Conservation (phyloP, 768 basidiomycete genomes). For the Suillus ampliporus region DNA sequence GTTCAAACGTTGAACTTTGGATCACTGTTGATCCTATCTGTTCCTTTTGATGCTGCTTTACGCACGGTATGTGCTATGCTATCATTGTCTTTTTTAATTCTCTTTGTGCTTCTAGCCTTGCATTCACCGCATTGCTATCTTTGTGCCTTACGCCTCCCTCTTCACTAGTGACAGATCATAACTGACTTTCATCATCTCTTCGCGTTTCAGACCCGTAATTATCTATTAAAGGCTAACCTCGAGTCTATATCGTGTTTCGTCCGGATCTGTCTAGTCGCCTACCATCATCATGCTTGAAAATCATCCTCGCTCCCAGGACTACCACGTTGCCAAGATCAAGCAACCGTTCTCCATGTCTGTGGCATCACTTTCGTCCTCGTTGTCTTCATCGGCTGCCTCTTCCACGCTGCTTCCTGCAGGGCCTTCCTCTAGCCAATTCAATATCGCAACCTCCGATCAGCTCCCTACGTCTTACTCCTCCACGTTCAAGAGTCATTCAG, state of each 20-base stretch:
- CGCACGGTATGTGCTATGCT: slow-evolving; percentile 30
- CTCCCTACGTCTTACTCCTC: slow-evolving; percentile 40
- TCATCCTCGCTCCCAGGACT: slow-evolving; percentile 26
- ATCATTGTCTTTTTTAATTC: slow-evolving; percentile 12
- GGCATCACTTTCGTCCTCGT: slow-evolving; percentile 50
- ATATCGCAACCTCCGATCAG: slow-evolving; percentile 51
- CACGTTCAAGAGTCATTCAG: slow-evolving; percentile 40
- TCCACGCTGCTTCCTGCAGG: slow-evolving; percentile 46
- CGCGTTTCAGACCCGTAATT: slow-evolving; percentile 32
- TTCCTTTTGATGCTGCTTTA: slow-evolving; percentile 20
- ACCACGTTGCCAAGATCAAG: slow-evolving; percentile 40
- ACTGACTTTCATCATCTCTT: slow-evolving; percentile 12
- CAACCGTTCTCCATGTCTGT: slow-evolving; percentile 46
- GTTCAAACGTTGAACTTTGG: neutral
- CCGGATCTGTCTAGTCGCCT: slow-evolving; percentile 24
- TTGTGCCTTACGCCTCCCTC: slow-evolving; percentile 17
- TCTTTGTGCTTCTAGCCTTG: slow-evolving; percentile 28
- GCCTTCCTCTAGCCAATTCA: slow-evolving; percentile 45
- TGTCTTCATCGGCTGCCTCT: slow-evolving; percentile 48
- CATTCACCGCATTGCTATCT: slow-evolving; percentile 30
- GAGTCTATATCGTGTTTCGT: slow-evolving; percentile 30
- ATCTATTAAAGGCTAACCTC: slow-evolving; percentile 36
- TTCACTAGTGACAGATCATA: slow-evolving; percentile 22
- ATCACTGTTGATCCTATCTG: slow-evolving; percentile 9
- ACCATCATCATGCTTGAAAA: slow-evolving; percentile 20